These are phyloP conservation scores for Tulasnella sp. DNA, from an alignment of 768 basidiomycete species.

Conservation along the genomic window DNA sequence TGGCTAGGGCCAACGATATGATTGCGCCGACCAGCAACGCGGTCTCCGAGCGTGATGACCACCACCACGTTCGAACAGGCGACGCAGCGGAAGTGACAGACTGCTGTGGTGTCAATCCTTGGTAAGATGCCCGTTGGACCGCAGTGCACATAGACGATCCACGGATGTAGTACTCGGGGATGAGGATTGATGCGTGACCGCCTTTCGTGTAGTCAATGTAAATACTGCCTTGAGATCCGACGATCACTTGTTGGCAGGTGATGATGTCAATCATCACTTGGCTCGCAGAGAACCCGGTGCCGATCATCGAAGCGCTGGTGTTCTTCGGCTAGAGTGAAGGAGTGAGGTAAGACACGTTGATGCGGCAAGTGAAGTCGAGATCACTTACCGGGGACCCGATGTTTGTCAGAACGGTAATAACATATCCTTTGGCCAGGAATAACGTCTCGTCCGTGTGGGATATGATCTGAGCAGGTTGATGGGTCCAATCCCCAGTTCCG, in stretches of 20 bases:
- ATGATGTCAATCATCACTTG: slow-evolving; percentile 40
- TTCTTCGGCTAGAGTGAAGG: slow-evolving; percentile 26
- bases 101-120: background rate
- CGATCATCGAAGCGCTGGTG: slow-evolving; percentile 32
- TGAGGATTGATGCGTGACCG: slow-evolving; percentile 33
- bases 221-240: slow-evolving; percentile 53
- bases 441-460: slow-evolving; percentile 39
- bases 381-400: slow-evolving; percentile 56
- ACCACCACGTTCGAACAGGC: background rate
- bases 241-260: slow-evolving; percentile 53
- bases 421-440: slow-evolving; percentile 52
- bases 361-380: background rate
- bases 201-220: slow-evolving; percentile 52
- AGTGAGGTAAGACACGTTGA: too few species aligned
- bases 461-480: slow-evolving; percentile 41
- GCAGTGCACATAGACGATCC: background rate
- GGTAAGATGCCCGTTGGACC: background rate
- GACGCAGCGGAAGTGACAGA: background rate
- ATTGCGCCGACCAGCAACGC: background rate
- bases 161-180: slow-evolving; percentile 10
- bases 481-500: slow-evolving; percentile 40
- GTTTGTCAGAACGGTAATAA: slow-evolving; percentile 54
- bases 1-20: background rate
- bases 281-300: slow-evolving; percentile 49
- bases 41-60: background rate